Base-by-base conservation (phyloP, 108 stramenopile genomes). In the Nannochloropsis gaditana region DNA sequence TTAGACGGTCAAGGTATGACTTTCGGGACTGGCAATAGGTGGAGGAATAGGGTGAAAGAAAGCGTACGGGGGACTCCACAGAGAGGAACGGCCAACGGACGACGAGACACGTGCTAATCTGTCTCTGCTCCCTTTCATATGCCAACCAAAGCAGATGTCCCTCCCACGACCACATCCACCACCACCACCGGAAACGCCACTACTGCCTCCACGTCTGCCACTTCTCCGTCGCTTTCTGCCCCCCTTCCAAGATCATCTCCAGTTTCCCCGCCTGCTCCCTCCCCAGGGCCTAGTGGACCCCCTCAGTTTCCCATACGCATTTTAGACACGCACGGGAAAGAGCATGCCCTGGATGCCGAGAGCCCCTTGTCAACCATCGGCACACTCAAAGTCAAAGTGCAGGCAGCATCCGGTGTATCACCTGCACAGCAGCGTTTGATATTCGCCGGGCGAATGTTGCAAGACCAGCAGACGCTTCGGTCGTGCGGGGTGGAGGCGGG, bases 391-490 rank as follows among this genome's bases (percentile, higher is more conserved):
- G 19, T 73, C 59, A 73, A 73, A n/a, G 59, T 73, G 19, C 59
- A 73, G n/a, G n/a, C 59, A 15, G 59, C n/a, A 15, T 15, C 59
- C 59, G 59, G 59, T n/a, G 59, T 73, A 15, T 2, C 59, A n/a
- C 59, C 59, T n/a, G 19, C 59, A 6, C 59, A 73, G 59, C 59
- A 73, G n/a, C 59, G 59, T n/a, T n/a, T 73, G 19, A 73, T 73
- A 15, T 73, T 73, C 8, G 59, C 59, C 59, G 59, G 59, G 4
- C 59, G 59, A 15, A 73, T 73, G 59, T n/a, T 73, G 15, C 59
- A 73, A 73, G 59, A 73, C 59, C 59, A 73, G n/a, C 59, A 73
- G n/a, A 73, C 59, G 19, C 59, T 73, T n/a, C 59, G n/a, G n/a
- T 73, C 59, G 19, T 73, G 59, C n/a, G n/a, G n/a, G 19, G n/a